A percentile compares a stretch with the other conserved stretches of the same genome.
Conservation (phyloP, 257 asterid species). For the Lavandula angustifolia region DNA sequence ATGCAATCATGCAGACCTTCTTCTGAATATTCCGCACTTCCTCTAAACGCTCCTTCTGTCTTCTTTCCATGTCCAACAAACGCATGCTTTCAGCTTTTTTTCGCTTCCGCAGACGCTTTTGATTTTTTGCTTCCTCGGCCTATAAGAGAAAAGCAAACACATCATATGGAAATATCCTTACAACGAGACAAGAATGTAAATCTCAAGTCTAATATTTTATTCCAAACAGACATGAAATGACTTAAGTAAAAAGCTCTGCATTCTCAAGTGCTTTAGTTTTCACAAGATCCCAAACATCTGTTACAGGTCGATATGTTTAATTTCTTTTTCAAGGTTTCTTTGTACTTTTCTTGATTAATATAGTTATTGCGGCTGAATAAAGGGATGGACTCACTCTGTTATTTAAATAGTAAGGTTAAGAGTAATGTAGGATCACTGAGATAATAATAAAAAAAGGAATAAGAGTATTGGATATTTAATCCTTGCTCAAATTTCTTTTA, state of each 20-base stretch:
- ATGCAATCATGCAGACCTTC: conserved; percentile 54
- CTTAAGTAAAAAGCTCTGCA: conserved; percentile 5
- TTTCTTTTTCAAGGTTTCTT: no score
- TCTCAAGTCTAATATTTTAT: neutral
- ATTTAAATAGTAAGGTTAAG: neutral
- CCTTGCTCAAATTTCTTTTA: neutral
- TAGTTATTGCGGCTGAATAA: no score
- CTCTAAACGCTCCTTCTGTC: conserved; percentile 85
- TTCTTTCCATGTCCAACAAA: conserved; percentile 81
- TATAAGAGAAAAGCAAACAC: conserved; percentile 31
- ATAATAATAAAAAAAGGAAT: no score
- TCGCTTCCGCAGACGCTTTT: conserved; percentile 61
- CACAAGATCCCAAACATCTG: neutral
- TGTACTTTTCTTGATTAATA: no score
- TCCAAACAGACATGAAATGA: neutral
- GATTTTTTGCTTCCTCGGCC: conserved; percentile 85
- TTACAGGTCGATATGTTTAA: neutral
- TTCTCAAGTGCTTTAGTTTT: conserved; percentile 17
- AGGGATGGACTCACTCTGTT: no score
- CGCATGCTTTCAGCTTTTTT: conserved; percentile 77
- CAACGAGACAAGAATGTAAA: neutral
- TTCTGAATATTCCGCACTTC: conserved; percentile 78
- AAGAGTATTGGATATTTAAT: neutral
- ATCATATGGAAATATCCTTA: conserved; percentile 16
- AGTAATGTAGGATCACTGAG: neutral